Percentiles rank a stretch among this genome's conserved stretches.
Conservation (phyloP, 495 filamentous ascomycete genomes). For the Achaetomiella virescens region DNA sequence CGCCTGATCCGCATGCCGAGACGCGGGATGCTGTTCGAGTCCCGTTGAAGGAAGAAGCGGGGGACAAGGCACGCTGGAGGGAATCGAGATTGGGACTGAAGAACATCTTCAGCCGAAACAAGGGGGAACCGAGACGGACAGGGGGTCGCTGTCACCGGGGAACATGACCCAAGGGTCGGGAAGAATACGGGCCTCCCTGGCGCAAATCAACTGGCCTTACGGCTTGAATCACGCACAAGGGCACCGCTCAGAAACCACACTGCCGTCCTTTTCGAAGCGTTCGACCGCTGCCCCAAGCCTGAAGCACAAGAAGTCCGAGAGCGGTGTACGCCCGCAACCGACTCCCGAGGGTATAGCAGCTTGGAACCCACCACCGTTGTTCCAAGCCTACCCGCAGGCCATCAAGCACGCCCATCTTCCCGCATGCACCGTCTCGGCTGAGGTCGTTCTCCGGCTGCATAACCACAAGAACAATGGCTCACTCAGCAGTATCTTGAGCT, state of each 20-base stretch:
- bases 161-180: slow-evolving; percentile 24
- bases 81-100: slow-evolving; percentile 47
- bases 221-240: slow-evolving; percentile 21
- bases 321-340: slow-evolving; percentile 22
- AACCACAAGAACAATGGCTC: slow-evolving; percentile 42
- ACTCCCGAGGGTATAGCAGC: slow-evolving; percentile 23
- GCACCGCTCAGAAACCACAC: slow-evolving; percentile 36
- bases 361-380: slow-evolving; percentile 79
- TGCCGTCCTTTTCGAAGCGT: slow-evolving; percentile 22
- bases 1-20: slow-evolving; percentile 16
- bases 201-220: slow-evolving; percentile 40
- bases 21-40: slow-evolving; percentile 17
- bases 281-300: slow-evolving; percentile 14
- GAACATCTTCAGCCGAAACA: slow-evolving; percentile 19
- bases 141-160: slow-evolving; percentile 15
- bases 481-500: slow-evolving; percentile 34
- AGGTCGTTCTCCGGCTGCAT: slow-evolving; percentile 58
- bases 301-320: slow-evolving; percentile 36
- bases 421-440: slow-evolving; percentile 46
- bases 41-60: slow-evolving; percentile 21
- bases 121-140: slow-evolving; percentile 18
- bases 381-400: slow-evolving; percentile 86
- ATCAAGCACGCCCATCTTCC: slow-evolving; percentile 50
- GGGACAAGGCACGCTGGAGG: slow-evolving; percentile 30
- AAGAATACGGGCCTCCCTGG: slow-evolving; percentile 39